Percentiles rank a stretch among this genome's conserved stretches.
Evolutionary conservation across 106 monocot genomes (phyloP).

Genomic region (Posidonia australis): DNA sequence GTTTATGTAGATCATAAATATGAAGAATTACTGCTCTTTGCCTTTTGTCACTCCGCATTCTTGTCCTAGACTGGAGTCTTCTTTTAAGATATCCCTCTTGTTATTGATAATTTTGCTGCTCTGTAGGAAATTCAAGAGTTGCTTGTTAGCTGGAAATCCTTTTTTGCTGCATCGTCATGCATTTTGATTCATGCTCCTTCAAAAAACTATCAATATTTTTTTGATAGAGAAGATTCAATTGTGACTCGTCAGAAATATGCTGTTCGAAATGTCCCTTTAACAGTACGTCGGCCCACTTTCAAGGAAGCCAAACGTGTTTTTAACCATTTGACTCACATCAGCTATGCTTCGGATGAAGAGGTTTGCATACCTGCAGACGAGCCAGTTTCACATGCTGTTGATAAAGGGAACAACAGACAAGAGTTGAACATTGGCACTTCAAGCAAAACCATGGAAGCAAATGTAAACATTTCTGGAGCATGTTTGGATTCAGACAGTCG

Average conservation of each 20-base stretch:
- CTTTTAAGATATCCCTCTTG: background rate
- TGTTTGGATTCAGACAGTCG: conserved; percentile 10
- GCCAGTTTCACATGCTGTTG: background rate
- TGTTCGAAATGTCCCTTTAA: conserved; percentile 58
- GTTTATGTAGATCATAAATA: too few species aligned
- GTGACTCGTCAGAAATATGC: conserved; percentile 14
- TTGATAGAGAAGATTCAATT: conserved; percentile 47
- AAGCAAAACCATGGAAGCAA: conserved; percentile 6
- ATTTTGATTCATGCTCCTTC: conserved; percentile 72
- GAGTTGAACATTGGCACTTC: conserved; percentile 6
- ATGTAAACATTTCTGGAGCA: conserved; percentile 15
- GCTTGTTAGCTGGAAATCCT: conserved; percentile 66
- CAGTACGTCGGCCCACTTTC: conserved; percentile 70
- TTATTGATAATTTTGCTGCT: conserved; percentile 6
- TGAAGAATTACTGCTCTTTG: too few species aligned
- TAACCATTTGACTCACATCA: conserved; percentile 37
- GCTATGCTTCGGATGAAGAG: conserved; percentile 22
- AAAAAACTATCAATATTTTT: conserved; percentile 60
- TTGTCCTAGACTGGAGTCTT: background rate
- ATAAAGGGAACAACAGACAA: conserved; percentile 10
- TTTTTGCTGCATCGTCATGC: conserved; percentile 40
- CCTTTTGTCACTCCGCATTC: too few species aligned
- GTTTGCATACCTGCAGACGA: conserved; percentile 5
- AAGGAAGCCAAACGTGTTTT: conserved; percentile 81
- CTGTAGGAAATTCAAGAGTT: conserved; percentile 87